A percentile compares a stretch with the other conserved stretches of the same genome.
phyloP scores from a whole-genome alignment of 805 yeast genomes.

The Yarrowia keelungensis region DNA sequence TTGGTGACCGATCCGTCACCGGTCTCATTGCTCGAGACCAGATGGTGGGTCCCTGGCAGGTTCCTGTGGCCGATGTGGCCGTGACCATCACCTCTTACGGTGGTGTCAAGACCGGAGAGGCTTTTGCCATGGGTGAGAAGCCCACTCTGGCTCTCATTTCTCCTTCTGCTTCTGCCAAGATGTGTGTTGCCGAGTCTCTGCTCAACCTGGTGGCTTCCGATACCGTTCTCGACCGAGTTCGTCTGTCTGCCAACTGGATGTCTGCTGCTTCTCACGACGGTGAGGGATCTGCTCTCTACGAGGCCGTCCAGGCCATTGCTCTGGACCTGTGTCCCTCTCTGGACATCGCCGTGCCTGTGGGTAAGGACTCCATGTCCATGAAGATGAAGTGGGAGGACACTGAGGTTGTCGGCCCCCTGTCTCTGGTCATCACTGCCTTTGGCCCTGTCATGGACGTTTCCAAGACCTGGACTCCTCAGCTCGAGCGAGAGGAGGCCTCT shows the following conservation, averaged over 20 bases:
- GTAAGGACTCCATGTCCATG: constrained; percentile 99
- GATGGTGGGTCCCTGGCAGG: constrained; percentile 99
- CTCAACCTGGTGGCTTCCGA: constrained; percentile 90
- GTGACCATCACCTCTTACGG: constrained; percentile 93
- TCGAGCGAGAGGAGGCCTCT: constrained; percentile 57
- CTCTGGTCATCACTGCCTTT: constrained; percentile 89
- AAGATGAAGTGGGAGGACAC: constrained; percentile 90
- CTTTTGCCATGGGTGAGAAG: constrained; percentile 96
- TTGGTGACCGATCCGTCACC: constrained; percentile 97
- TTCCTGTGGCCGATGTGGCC: constrained; percentile 98
- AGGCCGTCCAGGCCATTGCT: constrained; percentile 97
- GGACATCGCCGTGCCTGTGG: constrained; percentile 94
- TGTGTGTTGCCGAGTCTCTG: constrained; percentile 94
- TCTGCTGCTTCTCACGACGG: constrained; percentile 94
- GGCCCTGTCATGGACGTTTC: constrained; percentile 85
- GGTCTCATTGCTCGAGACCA: constrained; percentile 97
- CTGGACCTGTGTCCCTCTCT: constrained; percentile 91
- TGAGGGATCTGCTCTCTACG: constrained; percentile 93
- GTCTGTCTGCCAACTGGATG: constrained; percentile 99
- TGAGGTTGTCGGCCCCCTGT: constrained; percentile 94
- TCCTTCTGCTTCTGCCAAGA: constrained; percentile 89
- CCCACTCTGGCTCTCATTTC: constrained; percentile 88
- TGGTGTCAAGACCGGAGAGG: constrained; percentile 89
- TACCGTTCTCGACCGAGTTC: constrained; percentile 72
- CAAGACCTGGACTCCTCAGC: constrained; percentile 93